A percentile compares a stretch with the other conserved stretches of the same genome.
phyloP scores from a whole-genome alignment of 352 stramenopile genomes.

The Globisporangium rhizosaccharum region DNA sequence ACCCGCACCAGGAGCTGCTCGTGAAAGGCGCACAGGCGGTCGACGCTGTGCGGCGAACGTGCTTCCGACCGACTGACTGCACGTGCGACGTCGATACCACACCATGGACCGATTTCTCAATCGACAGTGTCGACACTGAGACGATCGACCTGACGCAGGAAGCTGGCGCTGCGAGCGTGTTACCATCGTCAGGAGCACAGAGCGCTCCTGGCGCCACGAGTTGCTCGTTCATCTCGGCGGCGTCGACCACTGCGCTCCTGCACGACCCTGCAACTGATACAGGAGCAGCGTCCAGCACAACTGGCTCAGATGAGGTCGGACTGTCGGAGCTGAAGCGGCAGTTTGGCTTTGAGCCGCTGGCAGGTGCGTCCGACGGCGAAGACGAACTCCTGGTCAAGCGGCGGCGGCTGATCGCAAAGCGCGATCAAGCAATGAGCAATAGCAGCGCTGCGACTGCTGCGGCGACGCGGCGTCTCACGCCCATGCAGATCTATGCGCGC shows the following conservation, averaged over 20 bases:
- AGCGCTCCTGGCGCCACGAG: background rate
- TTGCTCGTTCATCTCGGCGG: conserved; percentile 4
- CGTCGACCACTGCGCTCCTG: background rate
- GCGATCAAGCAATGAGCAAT: background rate
- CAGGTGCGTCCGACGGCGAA: conserved; percentile 15
- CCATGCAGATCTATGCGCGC: conserved; percentile 31
- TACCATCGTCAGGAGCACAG: background rate
- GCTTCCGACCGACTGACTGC: conserved; percentile 38
- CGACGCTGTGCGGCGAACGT: conserved; percentile 24
- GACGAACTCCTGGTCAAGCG: conserved; percentile 20
- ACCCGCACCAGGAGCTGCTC: conserved; percentile 51
- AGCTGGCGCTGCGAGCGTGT: no score
- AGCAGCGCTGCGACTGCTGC: background rate
- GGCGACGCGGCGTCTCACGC: conserved; percentile 5
- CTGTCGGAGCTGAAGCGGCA: conserved; percentile 63
- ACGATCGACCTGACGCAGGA: background rate
- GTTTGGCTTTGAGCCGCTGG: conserved; percentile 41
- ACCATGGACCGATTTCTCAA: conserved; percentile 51
- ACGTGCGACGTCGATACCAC: conserved; percentile 36
- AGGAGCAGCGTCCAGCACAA: no score
- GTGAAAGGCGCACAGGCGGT: conserved; percentile 4
- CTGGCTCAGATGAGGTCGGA: conserved; percentile 28
- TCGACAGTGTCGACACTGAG: conserved; percentile 16
- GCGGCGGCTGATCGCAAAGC: conserved; percentile 17
- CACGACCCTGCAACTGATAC: background rate